Base-by-base conservation (phyloP, 2,329 filamentous ascomycete genomes). In the Neoascochyta sp. region DNA sequence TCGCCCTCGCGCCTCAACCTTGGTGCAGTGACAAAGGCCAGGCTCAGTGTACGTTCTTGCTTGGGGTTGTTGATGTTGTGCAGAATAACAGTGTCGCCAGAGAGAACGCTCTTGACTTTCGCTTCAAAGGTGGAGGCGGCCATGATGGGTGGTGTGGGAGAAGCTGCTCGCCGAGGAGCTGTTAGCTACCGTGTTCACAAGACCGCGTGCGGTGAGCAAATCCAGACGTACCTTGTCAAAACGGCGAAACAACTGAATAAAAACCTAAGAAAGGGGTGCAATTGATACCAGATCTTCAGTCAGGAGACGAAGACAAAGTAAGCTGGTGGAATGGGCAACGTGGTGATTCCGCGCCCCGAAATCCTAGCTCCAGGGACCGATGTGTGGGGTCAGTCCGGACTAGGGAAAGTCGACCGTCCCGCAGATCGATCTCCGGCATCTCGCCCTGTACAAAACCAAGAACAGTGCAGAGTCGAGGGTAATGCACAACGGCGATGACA, bases 1-100 rank as follows among this genome's bases (percentile, higher is more conserved):
- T 95, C 90, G 35, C 86, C 88, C 50, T 95, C 89, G 64, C 87
- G 82, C 68, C 76, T 82, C 62, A 95, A 63, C 58, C 89, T 81
- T 3, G 92, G 92, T 27, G 89, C 88, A 36, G 82, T 84, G 48
- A 96, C 88, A 67, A 88, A 96, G 52, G 92, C 92, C 45, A 98
- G 74, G 57, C 88, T 94, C 52, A 98, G 75, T 29, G 76, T 86
- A 54, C 87, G 84, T 70, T 96, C 92, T 64, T 83, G 78, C 45
- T 78, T 74, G 19, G 85, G 83, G 62, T 93, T 89, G 64, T 81
- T 82, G 59, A 86, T 74, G 65, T 85, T 87, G 52, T 82, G 79
- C 55, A 96, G 71, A 45, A 96, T 73, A 51, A 96, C 69, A 16
- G 89, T 95, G 71, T 96, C 92, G 55, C 92, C 92, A 57, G 89